These are phyloP conservation scores for Bretschneidera sinensis DNA, from an alignment of 345 rosid genomes.

Conservation along the genomic window DNA sequence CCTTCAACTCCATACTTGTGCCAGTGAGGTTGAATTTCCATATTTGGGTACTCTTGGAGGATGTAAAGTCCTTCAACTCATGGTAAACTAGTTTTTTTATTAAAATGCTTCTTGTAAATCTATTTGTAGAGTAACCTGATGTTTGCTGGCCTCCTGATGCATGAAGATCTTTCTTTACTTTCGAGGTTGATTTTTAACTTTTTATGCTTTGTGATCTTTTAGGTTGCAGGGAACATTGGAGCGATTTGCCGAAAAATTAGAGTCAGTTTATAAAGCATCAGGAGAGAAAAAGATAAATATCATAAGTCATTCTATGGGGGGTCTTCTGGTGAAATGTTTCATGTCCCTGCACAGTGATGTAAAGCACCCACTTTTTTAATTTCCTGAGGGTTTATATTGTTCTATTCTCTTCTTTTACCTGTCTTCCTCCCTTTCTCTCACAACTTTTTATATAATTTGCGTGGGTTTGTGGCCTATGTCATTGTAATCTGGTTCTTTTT, in stretches of 20 bases:
- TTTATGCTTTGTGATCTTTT: constrained; percentile 13
- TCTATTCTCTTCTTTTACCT: neutral
- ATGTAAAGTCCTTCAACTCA: neutral
- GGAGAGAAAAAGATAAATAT: constrained; percentile 89
- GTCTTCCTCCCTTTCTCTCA: neutral
- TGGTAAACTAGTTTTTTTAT: neutral
- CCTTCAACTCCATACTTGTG: too few relatives aligned
- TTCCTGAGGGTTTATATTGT: neutral
- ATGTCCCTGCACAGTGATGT: constrained; percentile 78
- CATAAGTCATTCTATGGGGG: constrained; percentile 97
- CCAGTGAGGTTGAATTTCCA: neutral
- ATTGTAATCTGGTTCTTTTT: neutral
- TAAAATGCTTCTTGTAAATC: neutral
- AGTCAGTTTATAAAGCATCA: constrained; percentile 62
- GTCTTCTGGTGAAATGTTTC: constrained; percentile 89
- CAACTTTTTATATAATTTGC: too few relatives aligned
- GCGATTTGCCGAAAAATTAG: constrained; percentile 57
- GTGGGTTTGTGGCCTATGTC: neutral
- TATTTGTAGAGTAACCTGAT: neutral
- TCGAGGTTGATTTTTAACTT: neutral
- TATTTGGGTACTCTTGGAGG: neutral
- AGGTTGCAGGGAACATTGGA: constrained; percentile 79
- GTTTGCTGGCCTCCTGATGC: neutral
- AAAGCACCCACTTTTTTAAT: constrained; percentile 14
- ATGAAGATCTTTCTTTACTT: neutral